Evolutionary conservation across 129 eudicot species (phyloP).

Genomic region (Dittrichia graveolens): DNA sequence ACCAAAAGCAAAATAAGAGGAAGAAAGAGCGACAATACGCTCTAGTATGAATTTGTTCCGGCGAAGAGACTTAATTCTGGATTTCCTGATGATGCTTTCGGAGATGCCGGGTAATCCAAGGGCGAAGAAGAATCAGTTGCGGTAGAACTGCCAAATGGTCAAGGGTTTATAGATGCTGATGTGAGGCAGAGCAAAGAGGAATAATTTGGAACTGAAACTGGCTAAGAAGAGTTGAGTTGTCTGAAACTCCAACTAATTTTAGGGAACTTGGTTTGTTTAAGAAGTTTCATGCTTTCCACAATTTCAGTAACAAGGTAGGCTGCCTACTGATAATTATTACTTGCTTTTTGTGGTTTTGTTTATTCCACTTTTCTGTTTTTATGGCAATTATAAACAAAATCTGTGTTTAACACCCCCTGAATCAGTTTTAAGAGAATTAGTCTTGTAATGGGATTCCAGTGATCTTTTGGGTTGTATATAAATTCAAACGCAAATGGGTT

Average conservation of each 20-base stretch:
- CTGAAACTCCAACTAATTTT: constrained; percentile 42
- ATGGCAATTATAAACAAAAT: not conserved
- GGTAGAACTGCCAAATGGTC: not conserved
- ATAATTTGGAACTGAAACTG: constrained; percentile 42
- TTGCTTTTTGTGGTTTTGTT: not conserved
- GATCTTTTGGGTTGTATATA: too few species aligned
- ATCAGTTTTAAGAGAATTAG: too few species aligned
- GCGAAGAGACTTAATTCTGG: constrained; percentile 34
- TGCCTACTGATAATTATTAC: constrained; percentile 9
- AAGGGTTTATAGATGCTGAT: constrained; percentile 3
- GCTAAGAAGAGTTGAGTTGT: constrained; percentile 40
- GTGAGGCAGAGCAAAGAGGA: not conserved
- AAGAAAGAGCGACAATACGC: not conserved
- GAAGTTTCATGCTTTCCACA: constrained; percentile 57
- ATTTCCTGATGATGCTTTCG: constrained; percentile 19
- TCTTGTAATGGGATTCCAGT: too few species aligned
- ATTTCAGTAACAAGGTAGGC: constrained; percentile 57
- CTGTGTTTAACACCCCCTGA: not conserved
- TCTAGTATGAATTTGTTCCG: constrained; percentile 43
- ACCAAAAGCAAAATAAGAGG: not conserved
- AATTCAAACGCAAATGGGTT: too few species aligned
- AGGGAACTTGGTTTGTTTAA: not conserved
- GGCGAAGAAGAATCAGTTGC: not conserved
- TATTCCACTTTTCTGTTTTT: constrained; percentile 7
- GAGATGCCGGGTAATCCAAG: constrained; percentile 11